phyloP scores from a whole-genome alignment of 306 rosid genomes.

The Casuarina equisetifolia region DNA sequence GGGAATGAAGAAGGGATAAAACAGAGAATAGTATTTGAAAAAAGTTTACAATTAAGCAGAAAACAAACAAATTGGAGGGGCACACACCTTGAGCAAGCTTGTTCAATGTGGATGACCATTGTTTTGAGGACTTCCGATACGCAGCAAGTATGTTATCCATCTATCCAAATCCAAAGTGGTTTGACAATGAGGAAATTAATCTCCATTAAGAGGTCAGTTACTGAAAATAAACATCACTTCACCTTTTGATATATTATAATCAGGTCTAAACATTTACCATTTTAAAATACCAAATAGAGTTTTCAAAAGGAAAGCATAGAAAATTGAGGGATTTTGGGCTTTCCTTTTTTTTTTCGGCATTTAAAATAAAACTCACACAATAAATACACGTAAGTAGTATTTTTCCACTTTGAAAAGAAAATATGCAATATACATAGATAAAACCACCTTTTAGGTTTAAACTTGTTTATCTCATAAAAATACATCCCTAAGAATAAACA shows the following conservation, averaged over 20 bases:
- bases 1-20: conserved; percentile 4
- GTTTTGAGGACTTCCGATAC: conserved; percentile 81
- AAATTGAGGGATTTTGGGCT: too few species aligned
- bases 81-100: conserved; percentile 53
- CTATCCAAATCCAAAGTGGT: conserved; percentile 16
- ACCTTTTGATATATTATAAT: background rate
- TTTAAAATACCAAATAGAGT: background rate
- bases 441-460: background rate
- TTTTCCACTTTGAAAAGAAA: background rate
- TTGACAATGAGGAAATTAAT: background rate
- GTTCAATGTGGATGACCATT: conserved; percentile 78
- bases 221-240: background rate
- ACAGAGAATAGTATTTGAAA: background rate
- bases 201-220: background rate
- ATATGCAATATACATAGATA: background rate
- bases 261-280: background rate
- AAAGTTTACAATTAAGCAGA: background rate
- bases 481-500: background rate
- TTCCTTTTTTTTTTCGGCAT: too few species aligned
- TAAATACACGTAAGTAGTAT: too few species aligned
- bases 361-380: too few species aligned
- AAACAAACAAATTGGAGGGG: background rate
- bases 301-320: background rate
- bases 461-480: background rate
- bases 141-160: conserved; percentile 57